phyloP scores from a whole-genome alignment of 23 red algal species.

The Gracilaria gracilis region DNA sequence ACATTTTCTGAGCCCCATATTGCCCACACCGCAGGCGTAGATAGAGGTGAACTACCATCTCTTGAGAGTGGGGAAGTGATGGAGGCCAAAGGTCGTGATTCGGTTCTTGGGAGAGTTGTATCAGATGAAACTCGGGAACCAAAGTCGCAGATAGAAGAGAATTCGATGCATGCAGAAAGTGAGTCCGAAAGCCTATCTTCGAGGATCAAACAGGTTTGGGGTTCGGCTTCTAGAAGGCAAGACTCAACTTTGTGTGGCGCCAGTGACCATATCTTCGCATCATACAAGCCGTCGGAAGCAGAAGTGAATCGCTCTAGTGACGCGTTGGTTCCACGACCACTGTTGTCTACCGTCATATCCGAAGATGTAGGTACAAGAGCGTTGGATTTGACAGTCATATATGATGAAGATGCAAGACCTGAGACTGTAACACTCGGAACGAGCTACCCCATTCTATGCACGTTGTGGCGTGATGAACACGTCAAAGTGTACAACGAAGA shows the following conservation, averaged over 20 bases:
- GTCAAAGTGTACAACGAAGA: constrained; percentile 50
- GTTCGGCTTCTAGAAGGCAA: neutral
- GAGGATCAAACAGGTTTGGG: neutral
- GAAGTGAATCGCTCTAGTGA: neutral
- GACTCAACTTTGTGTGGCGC: constrained; percentile 2
- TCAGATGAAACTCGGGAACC: neutral
- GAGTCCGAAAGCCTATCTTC: neutral
- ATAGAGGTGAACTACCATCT: neutral
- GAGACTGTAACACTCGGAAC: neutral
- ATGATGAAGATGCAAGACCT: neutral
- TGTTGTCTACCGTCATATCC: neutral
- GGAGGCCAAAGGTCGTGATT: neutral
- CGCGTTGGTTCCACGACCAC: neutral
- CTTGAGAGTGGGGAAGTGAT: neutral
- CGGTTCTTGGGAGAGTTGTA: neutral
- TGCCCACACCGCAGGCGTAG: neutral
- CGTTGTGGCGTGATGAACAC: constrained; percentile 47
- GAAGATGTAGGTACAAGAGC: neutral
- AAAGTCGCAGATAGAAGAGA: neutral
- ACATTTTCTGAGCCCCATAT: neutral
- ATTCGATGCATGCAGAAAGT: neutral
- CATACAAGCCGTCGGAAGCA: neutral
- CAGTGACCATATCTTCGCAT: constrained; percentile 4
- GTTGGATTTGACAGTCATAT: neutral
- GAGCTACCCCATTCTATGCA: constrained; percentile 31